Percentiles rank a stretch among this genome's conserved stretches.
phyloP scores from a whole-genome alignment of 1,284 basidiomycete genomes.

The Moesziomyces aphidis region DNA sequence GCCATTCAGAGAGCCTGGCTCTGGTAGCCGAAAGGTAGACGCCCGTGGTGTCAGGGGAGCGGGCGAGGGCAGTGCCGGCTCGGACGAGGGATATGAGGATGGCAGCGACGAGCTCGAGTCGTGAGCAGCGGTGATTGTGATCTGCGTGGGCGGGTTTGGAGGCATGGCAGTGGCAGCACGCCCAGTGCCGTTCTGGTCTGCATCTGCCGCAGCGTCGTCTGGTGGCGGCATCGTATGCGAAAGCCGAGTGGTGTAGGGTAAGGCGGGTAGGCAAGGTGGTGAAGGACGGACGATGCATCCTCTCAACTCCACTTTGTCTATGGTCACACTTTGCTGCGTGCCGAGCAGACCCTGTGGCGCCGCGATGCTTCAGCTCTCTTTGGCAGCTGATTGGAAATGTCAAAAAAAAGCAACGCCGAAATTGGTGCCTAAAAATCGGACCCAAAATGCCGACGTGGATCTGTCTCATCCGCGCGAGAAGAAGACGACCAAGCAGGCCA shows the following conservation, averaged over 20 bases:
- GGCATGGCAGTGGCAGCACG: background rate
- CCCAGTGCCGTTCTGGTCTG: background rate
- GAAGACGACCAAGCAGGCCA: too few species aligned
- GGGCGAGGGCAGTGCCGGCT: conserved; percentile 18
- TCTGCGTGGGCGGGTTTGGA: conserved; percentile 12
- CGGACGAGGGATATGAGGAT: background rate
- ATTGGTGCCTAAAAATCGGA: background rate
- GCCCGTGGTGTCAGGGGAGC: conserved; percentile 29
- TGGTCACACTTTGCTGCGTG: too few species aligned
- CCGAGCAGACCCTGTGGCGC: background rate
- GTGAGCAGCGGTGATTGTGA: conserved; percentile 21
- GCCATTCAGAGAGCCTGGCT: background rate
- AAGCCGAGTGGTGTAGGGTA: background rate
- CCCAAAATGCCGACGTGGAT: background rate
- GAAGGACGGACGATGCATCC: background rate
- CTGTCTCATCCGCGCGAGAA: background rate
- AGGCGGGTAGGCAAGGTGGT: background rate
- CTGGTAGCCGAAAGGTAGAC: conserved; percentile 21
- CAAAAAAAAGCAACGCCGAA: too few species aligned
- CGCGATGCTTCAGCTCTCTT: too few species aligned
- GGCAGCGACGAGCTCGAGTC: background rate
- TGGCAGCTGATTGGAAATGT: too few species aligned
- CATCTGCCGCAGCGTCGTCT: background rate
- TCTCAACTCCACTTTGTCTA: background rate
- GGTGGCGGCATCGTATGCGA: background rate